Evolutionary conservation across 306 rosid species (phyloP).

Genomic region (Malus sieversii): DNA sequence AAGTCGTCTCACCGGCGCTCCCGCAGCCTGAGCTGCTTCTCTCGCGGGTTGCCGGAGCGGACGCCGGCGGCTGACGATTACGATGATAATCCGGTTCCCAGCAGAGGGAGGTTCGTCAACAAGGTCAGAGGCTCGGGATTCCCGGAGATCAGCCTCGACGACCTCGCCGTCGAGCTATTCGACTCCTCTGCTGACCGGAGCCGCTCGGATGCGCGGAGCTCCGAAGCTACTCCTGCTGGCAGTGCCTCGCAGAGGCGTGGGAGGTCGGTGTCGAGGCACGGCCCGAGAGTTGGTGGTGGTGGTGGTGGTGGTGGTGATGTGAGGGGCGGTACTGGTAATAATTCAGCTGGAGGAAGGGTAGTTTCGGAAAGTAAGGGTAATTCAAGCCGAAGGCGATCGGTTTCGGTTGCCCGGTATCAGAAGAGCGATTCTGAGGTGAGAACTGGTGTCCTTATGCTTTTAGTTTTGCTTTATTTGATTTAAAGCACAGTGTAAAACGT

Average conservation of each 20-base stretch:
- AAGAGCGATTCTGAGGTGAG: slow-evolving; percentile 93
- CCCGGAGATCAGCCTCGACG: slow-evolving; percentile 95
- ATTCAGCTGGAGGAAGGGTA: slow-evolving; percentile 32
- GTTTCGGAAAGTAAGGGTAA: slow-evolving; percentile 41
- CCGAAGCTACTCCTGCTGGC: slow-evolving; percentile 36
- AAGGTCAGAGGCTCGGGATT: slow-evolving; percentile 78
- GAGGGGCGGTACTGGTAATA: slow-evolving; percentile 26
- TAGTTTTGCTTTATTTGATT: neutral
- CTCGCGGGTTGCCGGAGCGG: slow-evolving; percentile 31
- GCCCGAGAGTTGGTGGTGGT: slow-evolving; percentile 21
- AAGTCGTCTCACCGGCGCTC: slow-evolving; percentile 71
- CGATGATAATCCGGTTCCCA: slow-evolving; percentile 28
- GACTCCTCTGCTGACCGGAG: slow-evolving; percentile 53
- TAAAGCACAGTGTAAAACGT: neutral
- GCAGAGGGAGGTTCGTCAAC: slow-evolving; percentile 65
- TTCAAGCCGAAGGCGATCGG: slow-evolving; percentile 67
- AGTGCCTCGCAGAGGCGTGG: slow-evolving; percentile 61
- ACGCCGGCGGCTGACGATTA: slow-evolving; percentile 17
- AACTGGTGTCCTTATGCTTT: neutral
- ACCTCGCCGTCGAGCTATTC: slow-evolving; percentile 79
- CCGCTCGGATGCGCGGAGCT: slow-evolving; percentile 31
- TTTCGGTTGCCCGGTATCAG: slow-evolving; percentile 79
- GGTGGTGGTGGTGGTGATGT: slow-evolving; percentile 27
- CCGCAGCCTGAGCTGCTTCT: slow-evolving; percentile 74
- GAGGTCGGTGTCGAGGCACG: slow-evolving; percentile 84